A percentile compares a stretch with the other conserved stretches of the same genome.
Conservation (phyloP, 2,329 filamentous ascomycete genomes). For the Fusarium sp. region DNA sequence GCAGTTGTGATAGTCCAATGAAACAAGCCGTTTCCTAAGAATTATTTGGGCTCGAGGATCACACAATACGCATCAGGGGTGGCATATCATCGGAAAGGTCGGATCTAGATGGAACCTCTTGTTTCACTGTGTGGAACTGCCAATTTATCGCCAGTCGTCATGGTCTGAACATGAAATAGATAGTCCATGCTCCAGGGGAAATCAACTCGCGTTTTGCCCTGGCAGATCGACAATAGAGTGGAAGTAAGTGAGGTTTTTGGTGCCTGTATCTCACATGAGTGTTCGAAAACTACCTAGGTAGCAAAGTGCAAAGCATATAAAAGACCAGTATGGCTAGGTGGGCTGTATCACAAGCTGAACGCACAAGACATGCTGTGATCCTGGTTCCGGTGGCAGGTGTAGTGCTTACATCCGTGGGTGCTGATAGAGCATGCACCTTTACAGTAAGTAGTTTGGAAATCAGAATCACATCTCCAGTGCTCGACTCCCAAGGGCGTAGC, state of each 20-base stretch:
- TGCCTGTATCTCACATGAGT: conserved; percentile 3
- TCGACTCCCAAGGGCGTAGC: not conserved
- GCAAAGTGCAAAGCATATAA: not conserved
- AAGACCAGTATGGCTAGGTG: not conserved
- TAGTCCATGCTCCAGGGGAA: not conserved
- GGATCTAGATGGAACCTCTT: conserved; percentile 4
- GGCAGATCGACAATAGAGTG: conserved; percentile 1
- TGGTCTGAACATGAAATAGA: not conserved
- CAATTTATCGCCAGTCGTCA: conserved; percentile 5
- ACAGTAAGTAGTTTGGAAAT: not conserved
- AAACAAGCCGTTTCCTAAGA: conserved; percentile 17
- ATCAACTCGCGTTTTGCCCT: not conserved
- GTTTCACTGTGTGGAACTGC: not conserved
- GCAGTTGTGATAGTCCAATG: conserved; percentile 3
- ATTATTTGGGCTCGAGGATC: not conserved
- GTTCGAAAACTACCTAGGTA: not conserved
- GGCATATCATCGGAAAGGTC: conserved; percentile 1
- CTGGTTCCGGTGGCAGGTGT: not conserved
- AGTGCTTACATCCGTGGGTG: conserved; percentile 4
- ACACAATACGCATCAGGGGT: not conserved
- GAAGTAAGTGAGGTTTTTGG: conserved; percentile 5
- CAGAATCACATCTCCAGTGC: not conserved
- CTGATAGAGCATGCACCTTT: not conserved
- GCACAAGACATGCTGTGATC: not conserved
- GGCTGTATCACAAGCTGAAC: not conserved